These are phyloP conservation scores for Adansonia rubrostipa DNA, from an alignment of 441 rosid species.

Conservation along the genomic window DNA sequence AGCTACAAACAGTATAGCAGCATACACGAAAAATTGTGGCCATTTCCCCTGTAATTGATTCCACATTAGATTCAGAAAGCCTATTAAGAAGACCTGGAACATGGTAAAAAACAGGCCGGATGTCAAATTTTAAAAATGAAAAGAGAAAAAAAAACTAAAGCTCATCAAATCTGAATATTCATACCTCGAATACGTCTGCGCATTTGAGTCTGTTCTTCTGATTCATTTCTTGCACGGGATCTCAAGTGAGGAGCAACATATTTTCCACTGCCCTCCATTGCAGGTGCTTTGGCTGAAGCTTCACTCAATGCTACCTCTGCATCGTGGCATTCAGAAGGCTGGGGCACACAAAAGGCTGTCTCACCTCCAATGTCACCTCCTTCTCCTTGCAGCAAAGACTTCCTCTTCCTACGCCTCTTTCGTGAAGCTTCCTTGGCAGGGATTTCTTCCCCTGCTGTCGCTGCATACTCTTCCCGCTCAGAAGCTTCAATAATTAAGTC, in stretches of 20 bases:
- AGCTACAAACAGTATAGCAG: constrained; percentile 22
- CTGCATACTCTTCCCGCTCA: constrained; percentile 40
- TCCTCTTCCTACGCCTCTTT: constrained; percentile 51
- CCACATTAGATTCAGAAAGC: constrained; percentile 85
- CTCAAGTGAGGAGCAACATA: constrained; percentile 80
- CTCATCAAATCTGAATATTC: constrained; percentile 31
- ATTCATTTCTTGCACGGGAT: constrained; percentile 52
- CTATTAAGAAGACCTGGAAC: constrained; percentile 81
- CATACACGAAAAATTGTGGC: constrained; percentile 68
- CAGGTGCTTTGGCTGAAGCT: constrained; percentile 33
- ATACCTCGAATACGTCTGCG: constrained; percentile 77
- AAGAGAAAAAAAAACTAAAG: constrained; percentile 11
- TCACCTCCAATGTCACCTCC: constrained; percentile 29
- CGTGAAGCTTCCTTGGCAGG: constrained; percentile 26
- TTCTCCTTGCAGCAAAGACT: constrained; percentile 38
- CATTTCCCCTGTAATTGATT: constrained; percentile 78
- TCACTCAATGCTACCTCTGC: constrained; percentile 34
- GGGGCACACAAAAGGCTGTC: constrained; percentile 32
- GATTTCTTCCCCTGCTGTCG: constrained; percentile 37
- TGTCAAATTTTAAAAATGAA: constrained; percentile 21
- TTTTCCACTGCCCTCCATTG: constrained; percentile 42
- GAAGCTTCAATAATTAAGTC: constrained; percentile 32
- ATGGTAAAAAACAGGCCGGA: constrained; percentile 22
- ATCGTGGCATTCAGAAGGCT: constrained; percentile 31
- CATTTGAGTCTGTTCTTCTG: constrained; percentile 67